Conservation (phyloP, 1,284 basidiomycete genomes). For the Malassezia cuniculi region DNA sequence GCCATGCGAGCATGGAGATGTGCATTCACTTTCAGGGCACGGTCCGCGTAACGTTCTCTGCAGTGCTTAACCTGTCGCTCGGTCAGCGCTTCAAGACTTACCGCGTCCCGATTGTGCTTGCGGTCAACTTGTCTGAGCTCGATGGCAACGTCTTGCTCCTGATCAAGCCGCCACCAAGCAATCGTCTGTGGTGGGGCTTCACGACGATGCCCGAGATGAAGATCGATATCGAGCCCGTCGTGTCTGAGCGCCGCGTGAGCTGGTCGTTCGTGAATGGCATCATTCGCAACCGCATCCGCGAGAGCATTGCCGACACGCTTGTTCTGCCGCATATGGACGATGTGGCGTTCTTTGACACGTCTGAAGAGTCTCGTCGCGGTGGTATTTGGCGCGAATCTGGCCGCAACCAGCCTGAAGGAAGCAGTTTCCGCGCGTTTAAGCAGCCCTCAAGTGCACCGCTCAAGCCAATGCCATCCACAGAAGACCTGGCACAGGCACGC, state of each 20-base stretch:
- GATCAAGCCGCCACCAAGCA: slow-evolving; percentile 88
- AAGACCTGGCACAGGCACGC: no score
- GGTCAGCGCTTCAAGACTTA: slow-evolving; percentile 65
- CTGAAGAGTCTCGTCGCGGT: slow-evolving; percentile 55
- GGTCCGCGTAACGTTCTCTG: slow-evolving; percentile 73
- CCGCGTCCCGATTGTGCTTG: slow-evolving; percentile 73
- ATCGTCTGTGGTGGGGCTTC: slow-evolving; percentile 94
- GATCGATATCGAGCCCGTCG: slow-evolving; percentile 76
- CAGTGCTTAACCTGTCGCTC: slow-evolving; percentile 70
- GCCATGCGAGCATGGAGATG: slow-evolving; percentile 75
- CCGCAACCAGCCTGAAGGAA: no score
- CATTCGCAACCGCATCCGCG: slow-evolving; percentile 74
- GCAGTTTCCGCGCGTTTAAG: no score
- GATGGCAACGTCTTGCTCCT: slow-evolving; percentile 81
- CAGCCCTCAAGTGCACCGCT: no score
- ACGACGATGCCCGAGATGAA: slow-evolving; percentile 82
- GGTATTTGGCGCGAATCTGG: slow-evolving; percentile 78
- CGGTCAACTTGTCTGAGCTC: slow-evolving; percentile 67
- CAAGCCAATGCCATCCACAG: no score
- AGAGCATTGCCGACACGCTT: slow-evolving; percentile 60
- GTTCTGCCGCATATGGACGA: slow-evolving; percentile 97
- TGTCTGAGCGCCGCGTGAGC: slow-evolving; percentile 76
- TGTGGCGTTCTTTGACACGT: slow-evolving; percentile 81
- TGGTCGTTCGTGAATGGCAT: slow-evolving; percentile 81
- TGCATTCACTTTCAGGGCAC: slow-evolving; percentile 74